Conservation (phyloP, 139 green algal species). For the Microglena sp. region DNA sequence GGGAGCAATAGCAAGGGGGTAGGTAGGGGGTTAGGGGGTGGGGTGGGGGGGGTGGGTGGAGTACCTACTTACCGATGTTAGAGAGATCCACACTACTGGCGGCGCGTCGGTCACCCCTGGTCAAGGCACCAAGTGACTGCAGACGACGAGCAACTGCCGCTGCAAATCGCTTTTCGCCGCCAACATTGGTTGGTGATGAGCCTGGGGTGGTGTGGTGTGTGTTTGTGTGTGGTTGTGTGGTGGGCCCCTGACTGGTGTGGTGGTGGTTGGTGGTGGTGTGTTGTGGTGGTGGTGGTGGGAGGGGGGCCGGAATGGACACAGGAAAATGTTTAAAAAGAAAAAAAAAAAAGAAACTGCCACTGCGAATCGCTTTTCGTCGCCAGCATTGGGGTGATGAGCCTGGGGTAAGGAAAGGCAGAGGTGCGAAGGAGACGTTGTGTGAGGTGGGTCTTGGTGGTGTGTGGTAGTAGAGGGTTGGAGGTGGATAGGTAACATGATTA, state of each 20-base stretch:
- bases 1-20: too few species aligned
- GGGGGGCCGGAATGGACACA: background rate
- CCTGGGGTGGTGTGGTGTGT: constrained; percentile 20
- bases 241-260: too few species aligned
- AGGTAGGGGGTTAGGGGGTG: too few species aligned
- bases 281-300: too few species aligned
- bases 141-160: constrained; percentile 74
- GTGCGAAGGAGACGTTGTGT: background rate
- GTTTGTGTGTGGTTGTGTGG: background rate
- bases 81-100: constrained; percentile 26
- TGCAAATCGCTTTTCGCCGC: constrained; percentile 81
- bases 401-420: constrained; percentile 17
- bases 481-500: too few species aligned
- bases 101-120: constrained; percentile 73
- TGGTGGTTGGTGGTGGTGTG: too few species aligned
- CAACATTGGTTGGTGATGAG: constrained; percentile 67
- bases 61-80: constrained; percentile 7
- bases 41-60: too few species aligned
- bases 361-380: constrained; percentile 80
- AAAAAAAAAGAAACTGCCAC: constrained; percentile 73
- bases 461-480: too few species aligned
- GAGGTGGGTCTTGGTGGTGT: too few species aligned
- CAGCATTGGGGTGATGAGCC: constrained; percentile 61
- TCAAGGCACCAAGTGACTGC: constrained; percentile 81
- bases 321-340: too few species aligned